These are phyloP conservation scores for Lipomyces lipofer DNA, from an alignment of 805 yeast species.

Conservation along the genomic window DNA sequence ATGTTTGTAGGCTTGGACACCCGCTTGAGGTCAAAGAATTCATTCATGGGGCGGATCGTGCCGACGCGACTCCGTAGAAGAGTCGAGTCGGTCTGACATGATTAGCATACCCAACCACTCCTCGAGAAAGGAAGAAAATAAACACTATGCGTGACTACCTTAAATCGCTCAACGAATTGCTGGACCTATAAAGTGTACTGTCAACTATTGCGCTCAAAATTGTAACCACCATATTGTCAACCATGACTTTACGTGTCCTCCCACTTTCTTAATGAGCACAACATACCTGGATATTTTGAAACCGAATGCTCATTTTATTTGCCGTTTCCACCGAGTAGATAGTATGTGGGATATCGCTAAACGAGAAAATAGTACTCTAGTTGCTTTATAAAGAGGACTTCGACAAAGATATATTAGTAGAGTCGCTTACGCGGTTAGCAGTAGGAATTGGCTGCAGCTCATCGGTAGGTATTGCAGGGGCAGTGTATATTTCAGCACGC, in stretches of 20 bases:
- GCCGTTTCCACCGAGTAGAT: too few relatives aligned
- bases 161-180: slow-evolving; percentile 30
- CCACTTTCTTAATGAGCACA: background rate
- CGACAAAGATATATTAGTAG: too few relatives aligned
- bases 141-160: slow-evolving; percentile 4
- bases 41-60: slow-evolving; percentile 77
- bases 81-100: slow-evolving; percentile 24
- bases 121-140: too few relatives aligned
- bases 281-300: slow-evolving; percentile 25
- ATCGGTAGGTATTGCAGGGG: too few relatives aligned
- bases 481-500: too few relatives aligned
- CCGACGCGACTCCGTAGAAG: slow-evolving; percentile 24
- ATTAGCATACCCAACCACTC: background rate
- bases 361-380: too few relatives aligned
- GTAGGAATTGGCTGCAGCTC: too few relatives aligned
- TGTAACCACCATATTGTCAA: too few relatives aligned
- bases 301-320: slow-evolving; percentile 19
- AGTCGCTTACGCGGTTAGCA: too few relatives aligned
- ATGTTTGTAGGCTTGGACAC: slow-evolving; percentile 87
- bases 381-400: too few relatives aligned
- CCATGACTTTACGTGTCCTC: background rate
- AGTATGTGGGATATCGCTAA: too few relatives aligned
- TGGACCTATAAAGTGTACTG: slow-evolving; percentile 23
- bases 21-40: slow-evolving; percentile 88
- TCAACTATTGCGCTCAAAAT: too few relatives aligned